Conservation (phyloP, 2,329 filamentous ascomycete species). For the Colletotrichum magnum region DNA sequence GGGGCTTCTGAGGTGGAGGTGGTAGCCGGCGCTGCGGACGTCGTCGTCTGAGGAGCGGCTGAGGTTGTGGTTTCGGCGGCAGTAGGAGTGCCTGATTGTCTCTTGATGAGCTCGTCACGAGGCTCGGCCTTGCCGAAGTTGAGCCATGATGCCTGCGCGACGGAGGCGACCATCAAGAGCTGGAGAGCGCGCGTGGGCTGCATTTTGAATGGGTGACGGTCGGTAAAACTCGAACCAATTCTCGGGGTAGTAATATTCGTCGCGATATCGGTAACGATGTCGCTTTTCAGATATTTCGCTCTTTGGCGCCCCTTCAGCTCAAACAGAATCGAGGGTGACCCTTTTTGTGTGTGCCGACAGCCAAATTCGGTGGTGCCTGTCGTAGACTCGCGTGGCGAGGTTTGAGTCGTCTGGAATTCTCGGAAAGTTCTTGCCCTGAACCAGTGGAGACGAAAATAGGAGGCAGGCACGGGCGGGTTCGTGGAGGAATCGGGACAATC, state of each 20-base stretch:
- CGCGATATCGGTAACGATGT: conserved; percentile 16
- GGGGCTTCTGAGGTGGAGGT: conserved; percentile 36
- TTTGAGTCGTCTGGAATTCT: conserved; percentile 31
- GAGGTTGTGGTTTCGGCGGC: conserved; percentile 20
- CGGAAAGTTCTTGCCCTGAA: conserved; percentile 27
- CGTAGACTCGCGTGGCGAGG: conserved; percentile 14
- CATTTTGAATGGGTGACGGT: conserved; percentile 55
- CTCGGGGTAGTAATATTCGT: background rate
- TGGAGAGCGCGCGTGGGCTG: conserved; percentile 60
- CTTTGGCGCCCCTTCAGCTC: background rate
- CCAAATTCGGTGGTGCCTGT: background rate
- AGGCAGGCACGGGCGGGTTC: conserved; percentile 18
- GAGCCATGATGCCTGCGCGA: conserved; percentile 59
- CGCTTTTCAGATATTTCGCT: conserved; percentile 4
- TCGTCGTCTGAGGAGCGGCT: conserved; percentile 36
- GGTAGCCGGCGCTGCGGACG: conserved; percentile 38
- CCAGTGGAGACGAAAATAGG: conserved; percentile 33
- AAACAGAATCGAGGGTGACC: background rate
- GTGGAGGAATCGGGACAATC: background rate
- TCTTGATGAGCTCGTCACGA: conserved; percentile 30
- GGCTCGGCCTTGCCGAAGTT: conserved; percentile 40
- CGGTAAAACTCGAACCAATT: background rate
- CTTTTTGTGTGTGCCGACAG: background rate
- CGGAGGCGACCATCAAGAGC: conserved; percentile 62
- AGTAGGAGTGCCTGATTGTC: conserved; percentile 34